phyloP scores from a whole-genome alignment of 192 early-diverging fungal species.

The Umbelopsis sp. region DNA sequence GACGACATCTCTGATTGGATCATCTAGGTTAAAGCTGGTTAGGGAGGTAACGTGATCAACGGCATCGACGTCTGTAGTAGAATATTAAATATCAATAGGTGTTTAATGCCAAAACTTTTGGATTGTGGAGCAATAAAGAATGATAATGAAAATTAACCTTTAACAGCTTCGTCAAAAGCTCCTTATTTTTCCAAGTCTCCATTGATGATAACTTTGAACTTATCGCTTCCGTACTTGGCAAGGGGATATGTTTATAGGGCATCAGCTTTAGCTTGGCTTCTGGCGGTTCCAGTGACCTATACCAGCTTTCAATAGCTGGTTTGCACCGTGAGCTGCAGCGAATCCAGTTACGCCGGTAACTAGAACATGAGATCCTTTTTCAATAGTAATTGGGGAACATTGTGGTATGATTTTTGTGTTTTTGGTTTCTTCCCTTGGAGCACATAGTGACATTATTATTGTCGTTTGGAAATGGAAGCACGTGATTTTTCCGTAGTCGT shows the following conservation, averaged over 20 bases:
- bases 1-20: conserved; percentile 39
- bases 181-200: conserved; percentile 32
- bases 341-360: conserved; percentile 43
- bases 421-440: background rate
- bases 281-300: conserved; percentile 42
- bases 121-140: background rate
- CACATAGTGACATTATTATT: background rate
- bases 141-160: conserved; percentile 17
- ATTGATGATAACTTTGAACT: conserved; percentile 30
- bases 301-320: conserved; percentile 46
- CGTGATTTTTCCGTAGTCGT: too few species aligned
- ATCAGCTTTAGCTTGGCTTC: conserved; percentile 30
- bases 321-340: conserved; percentile 42
- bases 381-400: background rate
- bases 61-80: conserved; percentile 25
- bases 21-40: conserved; percentile 20
- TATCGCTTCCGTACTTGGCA: background rate
- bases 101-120: background rate
- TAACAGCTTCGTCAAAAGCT: conserved; percentile 50
- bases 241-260: background rate
- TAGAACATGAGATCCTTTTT: conserved; percentile 16
- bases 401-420: background rate
- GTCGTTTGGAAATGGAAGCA: too few species aligned
- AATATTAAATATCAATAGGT: background rate
- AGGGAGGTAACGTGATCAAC: conserved; percentile 49